phyloP scores from a whole-genome alignment of 768 basidiomycete genomes.

The Mycena leptocephala region DNA sequence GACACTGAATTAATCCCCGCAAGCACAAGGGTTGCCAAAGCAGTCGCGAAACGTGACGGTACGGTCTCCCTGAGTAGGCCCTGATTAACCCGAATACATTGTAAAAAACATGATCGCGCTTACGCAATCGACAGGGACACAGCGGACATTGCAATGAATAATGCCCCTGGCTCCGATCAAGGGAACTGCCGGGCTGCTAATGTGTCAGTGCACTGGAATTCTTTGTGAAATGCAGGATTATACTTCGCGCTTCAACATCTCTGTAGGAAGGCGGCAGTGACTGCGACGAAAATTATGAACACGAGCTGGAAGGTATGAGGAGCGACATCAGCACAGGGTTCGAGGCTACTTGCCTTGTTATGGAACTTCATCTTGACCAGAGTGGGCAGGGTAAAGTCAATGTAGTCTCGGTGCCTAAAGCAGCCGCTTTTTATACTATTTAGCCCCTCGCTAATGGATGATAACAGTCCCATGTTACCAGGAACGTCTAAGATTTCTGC shows the following conservation, averaged over 20 bases:
- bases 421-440: not conserved
- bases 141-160: too few relatives aligned
- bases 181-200: constrained; percentile 5
- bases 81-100: too few relatives aligned
- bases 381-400: constrained; percentile 7
- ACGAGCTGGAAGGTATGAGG: constrained; percentile 6
- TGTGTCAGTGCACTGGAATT: constrained; percentile 1
- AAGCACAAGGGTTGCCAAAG: too few relatives aligned
- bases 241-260: constrained; percentile 8
- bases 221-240: constrained; percentile 9
- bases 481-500: too few relatives aligned
- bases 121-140: too few relatives aligned
- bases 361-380: not conserved
- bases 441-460: too few relatives aligned
- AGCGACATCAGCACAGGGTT: not conserved
- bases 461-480: too few relatives aligned
- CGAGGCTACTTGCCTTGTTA: constrained; percentile 2
- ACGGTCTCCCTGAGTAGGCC: too few relatives aligned
- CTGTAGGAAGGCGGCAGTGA: constrained; percentile 9
- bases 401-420: too few relatives aligned
- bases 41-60: too few relatives aligned
- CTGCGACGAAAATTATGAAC: not conserved
- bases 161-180: not conserved
- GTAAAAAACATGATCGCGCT: too few relatives aligned
- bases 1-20: too few relatives aligned